Conservation (phyloP, 495 filamentous ascomycete genomes). For the Penicillium cosmopolitanum region DNA sequence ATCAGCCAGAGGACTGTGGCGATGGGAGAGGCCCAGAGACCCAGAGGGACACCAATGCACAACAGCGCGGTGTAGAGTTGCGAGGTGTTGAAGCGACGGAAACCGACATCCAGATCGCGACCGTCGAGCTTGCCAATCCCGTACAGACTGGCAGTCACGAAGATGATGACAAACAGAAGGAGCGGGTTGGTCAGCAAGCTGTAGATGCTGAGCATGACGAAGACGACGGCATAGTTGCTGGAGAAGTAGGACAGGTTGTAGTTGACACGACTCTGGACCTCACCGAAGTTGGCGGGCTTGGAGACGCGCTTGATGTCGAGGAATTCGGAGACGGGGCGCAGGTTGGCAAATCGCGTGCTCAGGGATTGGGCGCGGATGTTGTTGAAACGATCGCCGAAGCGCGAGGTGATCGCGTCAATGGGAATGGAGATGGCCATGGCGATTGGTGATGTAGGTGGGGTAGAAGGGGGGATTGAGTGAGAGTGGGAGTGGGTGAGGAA, state of each 20-base stretch:
- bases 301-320: slow-evolving; percentile 93
- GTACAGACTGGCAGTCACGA: slow-evolving; percentile 84
- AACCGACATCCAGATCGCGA: slow-evolving; percentile 83
- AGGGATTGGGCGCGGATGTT: slow-evolving; percentile 77
- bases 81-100: slow-evolving; percentile 80
- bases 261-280: slow-evolving; percentile 91
- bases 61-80: slow-evolving; percentile 93
- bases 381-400: slow-evolving; percentile 76
- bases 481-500: slow-evolving; percentile 11
- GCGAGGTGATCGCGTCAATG: slow-evolving; percentile 86
- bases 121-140: slow-evolving; percentile 87
- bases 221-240: slow-evolving; percentile 95
- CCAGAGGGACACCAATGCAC: slow-evolving; percentile 78
- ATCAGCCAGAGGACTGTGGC: slow-evolving; percentile 88
- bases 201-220: slow-evolving; percentile 95
- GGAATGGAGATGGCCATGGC: slow-evolving; percentile 91
- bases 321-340: slow-evolving; percentile 90
- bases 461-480: slow-evolving; percentile 4
- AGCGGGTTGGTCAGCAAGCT: slow-evolving; percentile 80
- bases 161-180: slow-evolving; percentile 87
- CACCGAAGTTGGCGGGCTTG: slow-evolving; percentile 87
- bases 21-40: slow-evolving; percentile 80
- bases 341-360: slow-evolving; percentile 83
- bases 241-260: slow-evolving; percentile 98
- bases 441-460: slow-evolving; percentile 18